Conservation (phyloP, 2,329 filamentous ascomycete genomes). For the Diaporthe citri region DNA sequence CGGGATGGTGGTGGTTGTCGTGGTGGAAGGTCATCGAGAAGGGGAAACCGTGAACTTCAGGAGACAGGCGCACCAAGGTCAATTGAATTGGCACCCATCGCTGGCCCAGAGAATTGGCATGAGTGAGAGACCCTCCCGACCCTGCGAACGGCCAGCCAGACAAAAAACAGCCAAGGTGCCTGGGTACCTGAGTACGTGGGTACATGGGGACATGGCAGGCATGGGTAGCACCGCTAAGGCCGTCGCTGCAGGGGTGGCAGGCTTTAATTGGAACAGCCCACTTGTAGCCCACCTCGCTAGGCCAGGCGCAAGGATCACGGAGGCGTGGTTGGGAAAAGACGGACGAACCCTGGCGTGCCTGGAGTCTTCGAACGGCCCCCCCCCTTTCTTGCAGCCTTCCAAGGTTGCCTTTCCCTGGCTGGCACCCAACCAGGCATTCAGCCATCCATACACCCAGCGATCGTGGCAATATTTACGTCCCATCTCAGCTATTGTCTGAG, state of each 20-base stretch:
- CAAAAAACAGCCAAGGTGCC: conserved; percentile 10
- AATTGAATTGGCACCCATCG: conserved; percentile 32
- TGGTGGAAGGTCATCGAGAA: conserved; percentile 22
- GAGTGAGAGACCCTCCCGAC: conserved; percentile 26
- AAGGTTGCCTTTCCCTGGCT: conserved; percentile 14
- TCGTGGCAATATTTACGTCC: not conserved
- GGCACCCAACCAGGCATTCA: not conserved
- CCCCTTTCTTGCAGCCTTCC: conserved; percentile 18
- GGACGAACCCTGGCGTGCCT: conserved; percentile 23
- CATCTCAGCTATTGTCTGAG: not conserved
- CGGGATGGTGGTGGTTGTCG: conserved; percentile 19
- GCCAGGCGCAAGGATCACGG: conserved; percentile 12
- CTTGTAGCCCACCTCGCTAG: conserved; percentile 26
- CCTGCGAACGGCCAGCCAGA: conserved; percentile 27
- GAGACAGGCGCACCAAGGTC: conserved; percentile 25
- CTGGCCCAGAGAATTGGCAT: conserved; percentile 27
- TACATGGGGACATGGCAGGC: not conserved
- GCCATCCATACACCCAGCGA: not conserved
- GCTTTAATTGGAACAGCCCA: conserved; percentile 38
- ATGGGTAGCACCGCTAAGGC: conserved; percentile 25
- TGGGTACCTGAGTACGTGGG: conserved; percentile 3
- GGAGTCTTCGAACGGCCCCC: conserved; percentile 8
- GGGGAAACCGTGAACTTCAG: conserved; percentile 19
- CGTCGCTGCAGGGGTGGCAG: conserved; percentile 38
- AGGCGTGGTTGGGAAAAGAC: conserved; percentile 29